Conservation (phyloP, 2,329 filamentous ascomycete species). For the Lachnellula cervina region DNA sequence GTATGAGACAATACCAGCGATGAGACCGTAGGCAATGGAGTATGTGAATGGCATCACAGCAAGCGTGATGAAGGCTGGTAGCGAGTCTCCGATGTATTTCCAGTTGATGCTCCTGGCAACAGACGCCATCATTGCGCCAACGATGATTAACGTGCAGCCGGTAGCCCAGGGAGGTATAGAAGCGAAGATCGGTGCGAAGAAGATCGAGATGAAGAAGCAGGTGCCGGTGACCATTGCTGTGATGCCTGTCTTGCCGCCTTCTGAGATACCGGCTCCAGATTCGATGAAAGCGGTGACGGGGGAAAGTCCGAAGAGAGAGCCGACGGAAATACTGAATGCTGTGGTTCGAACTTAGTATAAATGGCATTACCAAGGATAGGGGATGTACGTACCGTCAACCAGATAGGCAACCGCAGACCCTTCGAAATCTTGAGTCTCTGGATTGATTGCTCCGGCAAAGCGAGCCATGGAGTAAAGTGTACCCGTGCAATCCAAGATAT, state of each 20-base stretch:
- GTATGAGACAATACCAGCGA: slow-evolving; percentile 70
- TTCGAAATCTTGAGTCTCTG: slow-evolving; percentile 78
- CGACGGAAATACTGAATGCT: slow-evolving; percentile 65
- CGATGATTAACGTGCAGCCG: slow-evolving; percentile 76
- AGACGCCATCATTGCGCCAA: slow-evolving; percentile 76
- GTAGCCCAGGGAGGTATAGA: slow-evolving; percentile 86
- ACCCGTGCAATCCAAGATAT: slow-evolving; percentile 79
- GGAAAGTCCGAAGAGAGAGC: slow-evolving; percentile 67
- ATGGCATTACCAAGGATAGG: neutral
- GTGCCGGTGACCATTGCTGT: slow-evolving; percentile 71
- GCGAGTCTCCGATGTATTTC: slow-evolving; percentile 73
- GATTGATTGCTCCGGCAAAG: slow-evolving; percentile 72
- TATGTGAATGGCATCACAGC: slow-evolving; percentile 85
- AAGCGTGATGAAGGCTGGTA: slow-evolving; percentile 79
- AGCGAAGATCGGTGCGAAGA: slow-evolving; percentile 85
- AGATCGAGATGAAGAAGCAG: slow-evolving; percentile 80
- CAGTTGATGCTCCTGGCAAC: slow-evolving; percentile 80
- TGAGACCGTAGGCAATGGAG: slow-evolving; percentile 78
- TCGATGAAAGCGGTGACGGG: slow-evolving; percentile 84
- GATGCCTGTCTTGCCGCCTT: slow-evolving; percentile 76
- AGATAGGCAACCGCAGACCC: slow-evolving; percentile 76
- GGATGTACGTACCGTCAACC: slow-evolving; percentile 57
- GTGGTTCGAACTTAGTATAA: neutral
- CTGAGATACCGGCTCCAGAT: slow-evolving; percentile 80
- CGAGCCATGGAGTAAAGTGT: slow-evolving; percentile 85